Conservation (phyloP, 2,329 filamentous ascomycete genomes). For the Sclerotiophoma versabilis region DNA sequence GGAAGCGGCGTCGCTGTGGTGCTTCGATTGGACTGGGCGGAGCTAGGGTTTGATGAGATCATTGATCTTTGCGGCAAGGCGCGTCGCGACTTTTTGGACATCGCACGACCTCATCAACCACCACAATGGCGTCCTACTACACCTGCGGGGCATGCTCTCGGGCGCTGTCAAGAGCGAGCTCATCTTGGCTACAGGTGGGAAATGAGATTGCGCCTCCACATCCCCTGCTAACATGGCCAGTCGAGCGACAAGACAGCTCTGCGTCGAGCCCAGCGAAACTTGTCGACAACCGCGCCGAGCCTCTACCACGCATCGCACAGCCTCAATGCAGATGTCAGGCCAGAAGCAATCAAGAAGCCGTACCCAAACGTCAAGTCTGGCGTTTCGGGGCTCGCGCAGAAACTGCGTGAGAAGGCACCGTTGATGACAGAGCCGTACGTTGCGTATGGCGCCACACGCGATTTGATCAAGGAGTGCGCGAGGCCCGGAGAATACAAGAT, state of each 20-base stretch:
- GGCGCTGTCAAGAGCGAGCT: constrained; percentile 30
- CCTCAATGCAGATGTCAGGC: constrained; percentile 24
- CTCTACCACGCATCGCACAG: constrained; percentile 33
- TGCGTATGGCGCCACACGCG: constrained; percentile 79
- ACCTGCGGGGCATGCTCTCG: constrained; percentile 47
- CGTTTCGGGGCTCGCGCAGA: constrained; percentile 35
- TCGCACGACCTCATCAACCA: background rate
- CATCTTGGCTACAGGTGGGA: constrained; percentile 29
- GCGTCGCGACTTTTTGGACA: constrained; percentile 38
- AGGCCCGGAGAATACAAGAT: constrained; percentile 79
- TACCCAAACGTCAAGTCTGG: constrained; percentile 19
- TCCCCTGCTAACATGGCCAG: constrained; percentile 30
- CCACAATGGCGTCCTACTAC: constrained; percentile 47
- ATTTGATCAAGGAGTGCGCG: constrained; percentile 78
- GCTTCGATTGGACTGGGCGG: constrained; percentile 21
- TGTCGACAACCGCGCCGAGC: constrained; percentile 33
- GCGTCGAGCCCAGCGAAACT: constrained; percentile 29
- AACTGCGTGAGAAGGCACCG: constrained; percentile 43
- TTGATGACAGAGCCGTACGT: constrained; percentile 70
- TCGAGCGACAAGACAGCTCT: constrained; percentile 27
- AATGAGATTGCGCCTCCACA: background rate
- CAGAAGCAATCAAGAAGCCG: constrained; percentile 30
- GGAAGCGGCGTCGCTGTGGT: constrained; percentile 8
- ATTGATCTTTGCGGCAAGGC: constrained; percentile 37
- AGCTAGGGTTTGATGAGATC: constrained; percentile 37